Percentiles rank a stretch among this genome's conserved stretches.
These are phyloP conservation scores for Xylaria digitata DNA, from an alignment of 2,329 filamentous ascomycete genomes.

Conservation along the genomic window DNA sequence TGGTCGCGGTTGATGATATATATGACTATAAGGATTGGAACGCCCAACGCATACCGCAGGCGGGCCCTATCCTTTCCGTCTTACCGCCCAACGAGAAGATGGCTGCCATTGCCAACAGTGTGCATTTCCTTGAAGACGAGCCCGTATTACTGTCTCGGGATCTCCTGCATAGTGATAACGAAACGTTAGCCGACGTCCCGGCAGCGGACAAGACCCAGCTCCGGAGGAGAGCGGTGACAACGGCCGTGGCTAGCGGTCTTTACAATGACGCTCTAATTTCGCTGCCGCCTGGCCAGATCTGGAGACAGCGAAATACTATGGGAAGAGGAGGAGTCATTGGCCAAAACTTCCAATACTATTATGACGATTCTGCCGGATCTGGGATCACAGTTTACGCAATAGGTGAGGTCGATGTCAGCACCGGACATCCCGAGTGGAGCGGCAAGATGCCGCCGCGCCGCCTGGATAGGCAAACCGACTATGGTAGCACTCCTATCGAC, in stretches of 20 bases:
- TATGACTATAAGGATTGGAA: constrained; percentile 15
- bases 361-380: constrained; percentile 9
- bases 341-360: constrained; percentile 1
- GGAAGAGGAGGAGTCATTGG: background rate
- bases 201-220: background rate
- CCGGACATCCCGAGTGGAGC: constrained; percentile 12
- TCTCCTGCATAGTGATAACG: background rate
- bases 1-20: background rate
- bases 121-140: background rate
- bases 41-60: background rate
- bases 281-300: constrained; percentile 1
- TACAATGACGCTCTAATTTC: constrained; percentile 13
- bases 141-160: too few species aligned
- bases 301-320: background rate
- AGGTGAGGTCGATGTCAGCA: constrained; percentile 4
- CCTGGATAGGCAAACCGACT: background rate
- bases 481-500: background rate
- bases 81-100: too few species aligned
- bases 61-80: background rate
- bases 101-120: background rate
- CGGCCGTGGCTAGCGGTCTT: background rate
- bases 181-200: background rate
- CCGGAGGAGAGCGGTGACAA: background rate
- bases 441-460: background rate
- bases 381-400: constrained; percentile 6